These are phyloP conservation scores for Mycena indigotica DNA, from an alignment of 768 basidiomycete genomes.

Conservation along the genomic window DNA sequence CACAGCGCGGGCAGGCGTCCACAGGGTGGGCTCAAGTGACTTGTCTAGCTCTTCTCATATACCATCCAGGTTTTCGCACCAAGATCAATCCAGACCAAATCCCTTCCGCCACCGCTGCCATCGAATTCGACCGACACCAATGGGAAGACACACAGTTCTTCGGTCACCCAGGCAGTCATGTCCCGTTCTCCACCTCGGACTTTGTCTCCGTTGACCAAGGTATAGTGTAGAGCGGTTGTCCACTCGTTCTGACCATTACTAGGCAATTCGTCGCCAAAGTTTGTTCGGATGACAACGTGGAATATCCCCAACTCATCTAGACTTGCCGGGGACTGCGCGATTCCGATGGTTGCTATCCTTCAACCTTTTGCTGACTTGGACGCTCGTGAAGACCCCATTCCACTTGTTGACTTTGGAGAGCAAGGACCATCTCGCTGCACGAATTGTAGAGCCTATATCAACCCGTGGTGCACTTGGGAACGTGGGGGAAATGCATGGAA, in stretches of 20 bases:
- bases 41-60: constrained; percentile 4
- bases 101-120: constrained; percentile 84
- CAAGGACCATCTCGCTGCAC: constrained; percentile 83
- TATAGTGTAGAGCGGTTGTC: constrained; percentile 18
- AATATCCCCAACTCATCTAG: constrained; percentile 80
- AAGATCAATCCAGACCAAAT: constrained; percentile 88
- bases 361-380: constrained; percentile 91
- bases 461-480: constrained; percentile 89
- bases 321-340: constrained; percentile 76
- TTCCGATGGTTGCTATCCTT: constrained; percentile 83
- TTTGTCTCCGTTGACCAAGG: constrained; percentile 92
- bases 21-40: constrained; percentile 37
- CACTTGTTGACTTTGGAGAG: constrained; percentile 70
- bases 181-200: constrained; percentile 85
- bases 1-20: constrained; percentile 63
- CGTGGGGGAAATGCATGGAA: constrained; percentile 85
- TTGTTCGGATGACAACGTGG: constrained; percentile 88
- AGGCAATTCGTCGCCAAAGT: constrained; percentile 91
- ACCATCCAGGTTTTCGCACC: constrained; percentile 64
- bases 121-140: constrained; percentile 76
- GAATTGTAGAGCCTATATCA: constrained; percentile 86
- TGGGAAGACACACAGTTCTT: constrained; percentile 75
- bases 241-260: background rate
- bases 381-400: constrained; percentile 76
- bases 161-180: constrained; percentile 57